Base-by-base conservation (phyloP, 192 early-diverging fungal species). In the Rhizoclosmatium globosum region DNA sequence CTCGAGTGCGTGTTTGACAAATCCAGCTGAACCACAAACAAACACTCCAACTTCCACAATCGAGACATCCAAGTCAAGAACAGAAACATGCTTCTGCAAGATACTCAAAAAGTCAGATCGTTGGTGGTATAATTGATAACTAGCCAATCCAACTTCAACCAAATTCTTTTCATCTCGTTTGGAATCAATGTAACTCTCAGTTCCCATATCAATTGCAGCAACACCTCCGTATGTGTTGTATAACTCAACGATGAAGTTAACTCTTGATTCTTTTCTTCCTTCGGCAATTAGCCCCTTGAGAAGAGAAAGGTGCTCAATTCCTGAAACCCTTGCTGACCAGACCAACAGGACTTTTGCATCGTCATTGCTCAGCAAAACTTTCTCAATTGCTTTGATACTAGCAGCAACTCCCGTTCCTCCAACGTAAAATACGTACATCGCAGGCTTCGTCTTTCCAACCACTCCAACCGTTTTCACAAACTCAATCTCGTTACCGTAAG, bases 351-450 rank as follows among this genome's bases (percentile, higher is more conserved):
- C 64, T 65, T 65, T 65, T 13, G 64, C 39, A 7, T 7, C 42
- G 6, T 31, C 31, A 56, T 73, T 73, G 23, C 71, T n/a, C 19
- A 3, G 13, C 13, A 73, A 42, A 2, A 73, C 50, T 42, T 17
- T n/a, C 17, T 73, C 56, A 17, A 73, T 39, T 9, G 71, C 47
- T 42, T 44, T 17, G 7, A 73, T 19, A 17, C 19, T 21, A 9
- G 71, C 56, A 17, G 71, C 71, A 9, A 73, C 41, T 21, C 71
- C 71, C 9, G 71, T 73, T 17, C 71, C 71, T 11, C 71, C 71
- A 19, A 73, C 71, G 17, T 73, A 73, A 43, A 73, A 73, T 31
- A 73, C 47, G 19, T 23, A 21, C 9, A 58, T n/a, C 17, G 38
- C 71, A 13, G 15, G 38, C 38, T 38, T 65, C 31, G 31, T 31